Base-by-base conservation (phyloP, 768 basidiomycete genomes). In the Suillus brevipes region DNA sequence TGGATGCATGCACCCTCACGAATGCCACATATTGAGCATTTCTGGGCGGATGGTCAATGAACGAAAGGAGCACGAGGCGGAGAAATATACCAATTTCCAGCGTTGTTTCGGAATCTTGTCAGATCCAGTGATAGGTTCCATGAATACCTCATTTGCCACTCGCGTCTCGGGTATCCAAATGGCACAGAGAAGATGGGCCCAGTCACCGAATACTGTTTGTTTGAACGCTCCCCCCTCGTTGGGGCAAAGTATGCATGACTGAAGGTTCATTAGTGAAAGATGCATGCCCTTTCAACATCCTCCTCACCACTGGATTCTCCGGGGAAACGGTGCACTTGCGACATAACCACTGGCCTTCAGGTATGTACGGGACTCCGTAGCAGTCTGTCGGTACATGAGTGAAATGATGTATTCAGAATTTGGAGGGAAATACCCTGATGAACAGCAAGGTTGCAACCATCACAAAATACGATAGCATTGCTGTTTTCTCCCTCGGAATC, bases 271-370 rank as follows among this genome's bases (percentile, higher is more conserved):
- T 20, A 36, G 38, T 64, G 36, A 23, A 25, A 28, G 0, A 60
- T 38, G 45, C 16, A 23, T 36, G 37, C 10, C 64, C 40, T 43
- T 23, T 60, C 31, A 38, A 52, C 3, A 49, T 10, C 13, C 18
- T 31, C 79, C 92, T 68, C 73, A 96, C 95, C 66, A 99, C 97
- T 16, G 96, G 94, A 70, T 89, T 92, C 77, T 98, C 97, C 0
- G 97, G 97, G 1, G 95, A 97, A 12, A 99, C 95, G 0, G 95
- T 98, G 72, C 97, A 99, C 78, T 99, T 99, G 55, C 97, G 82
- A 75, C 97, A 99, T 40, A 99, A 85, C 97, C 97, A 99, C 76
- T 99, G 97, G 1, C 97, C 97, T 80, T 99, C 97, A 0, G 97
- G 97, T 65, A 99, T 98, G 74, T 99, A 99, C 13, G 97, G 97